Percentiles rank a stretch among this genome's conserved stretches.
Evolutionary conservation across 306 rosid species (phyloP).

Genomic region (Astragalus membranaceus): DNA sequence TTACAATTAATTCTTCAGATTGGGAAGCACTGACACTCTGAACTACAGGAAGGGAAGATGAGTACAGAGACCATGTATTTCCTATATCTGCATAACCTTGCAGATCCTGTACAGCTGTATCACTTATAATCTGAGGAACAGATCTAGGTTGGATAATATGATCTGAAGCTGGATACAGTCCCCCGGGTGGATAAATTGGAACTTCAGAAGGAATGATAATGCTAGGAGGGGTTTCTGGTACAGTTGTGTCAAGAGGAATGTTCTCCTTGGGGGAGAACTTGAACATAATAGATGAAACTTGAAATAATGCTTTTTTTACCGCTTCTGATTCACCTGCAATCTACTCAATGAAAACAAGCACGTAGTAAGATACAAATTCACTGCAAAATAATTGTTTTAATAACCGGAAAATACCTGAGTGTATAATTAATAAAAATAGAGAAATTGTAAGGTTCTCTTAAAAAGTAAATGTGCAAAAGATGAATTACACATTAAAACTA

Average conservation of each 20-base stretch:
- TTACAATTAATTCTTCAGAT: slow-evolving; percentile 46
- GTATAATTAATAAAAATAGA: neutral
- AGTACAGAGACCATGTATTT: slow-evolving; percentile 66
- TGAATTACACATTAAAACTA: neutral
- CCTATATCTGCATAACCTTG: slow-evolving; percentile 70
- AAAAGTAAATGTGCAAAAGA: neutral
- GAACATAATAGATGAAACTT: slow-evolving; percentile 91
- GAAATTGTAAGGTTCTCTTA: neutral
- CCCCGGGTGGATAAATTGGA: slow-evolving; percentile 68
- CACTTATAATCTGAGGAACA: slow-evolving; percentile 63
- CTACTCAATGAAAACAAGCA: slow-evolving; percentile 41
- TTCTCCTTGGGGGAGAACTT: slow-evolving; percentile 80
- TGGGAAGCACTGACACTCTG: slow-evolving; percentile 49
- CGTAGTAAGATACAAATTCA: neutral
- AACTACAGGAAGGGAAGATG: slow-evolving; percentile 77
- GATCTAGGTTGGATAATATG: slow-evolving; percentile 59
- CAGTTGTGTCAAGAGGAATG: slow-evolving; percentile 73
- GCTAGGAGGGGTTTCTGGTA: slow-evolving; percentile 60
- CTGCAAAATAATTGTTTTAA: slow-evolving; percentile 4
- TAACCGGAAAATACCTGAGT: neutral
- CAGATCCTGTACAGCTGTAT: slow-evolving; percentile 68
- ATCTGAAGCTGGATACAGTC: slow-evolving; percentile 65
- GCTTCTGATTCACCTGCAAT: slow-evolving; percentile 77
- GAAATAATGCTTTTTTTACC: slow-evolving; percentile 73
- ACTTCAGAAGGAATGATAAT: slow-evolving; percentile 86